These are phyloP conservation scores for Calonectria pteridis DNA, from an alignment of 2,329 filamentous ascomycete genomes.

Conservation along the genomic window DNA sequence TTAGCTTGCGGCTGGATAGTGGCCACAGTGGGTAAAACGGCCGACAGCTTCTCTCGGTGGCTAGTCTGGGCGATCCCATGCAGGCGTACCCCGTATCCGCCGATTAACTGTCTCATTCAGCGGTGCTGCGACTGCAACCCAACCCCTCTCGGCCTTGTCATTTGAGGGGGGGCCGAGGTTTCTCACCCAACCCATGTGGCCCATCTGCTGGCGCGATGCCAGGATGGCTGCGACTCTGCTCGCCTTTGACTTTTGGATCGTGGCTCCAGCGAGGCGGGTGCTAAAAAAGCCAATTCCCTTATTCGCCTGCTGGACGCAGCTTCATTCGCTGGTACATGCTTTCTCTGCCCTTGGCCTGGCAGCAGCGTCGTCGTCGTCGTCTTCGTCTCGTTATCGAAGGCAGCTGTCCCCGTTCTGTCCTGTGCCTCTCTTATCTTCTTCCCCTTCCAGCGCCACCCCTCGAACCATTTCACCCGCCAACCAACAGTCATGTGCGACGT, in stretches of 20 bases:
- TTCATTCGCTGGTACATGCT: not conserved
- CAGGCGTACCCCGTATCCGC: not conserved
- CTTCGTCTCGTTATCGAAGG: not conserved
- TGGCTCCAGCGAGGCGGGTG: not conserved
- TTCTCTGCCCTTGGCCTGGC: not conserved
- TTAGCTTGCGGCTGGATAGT: not conserved
- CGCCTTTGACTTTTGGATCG: not conserved
- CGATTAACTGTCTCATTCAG: constrained; percentile 2
- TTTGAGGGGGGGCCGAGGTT: not conserved
- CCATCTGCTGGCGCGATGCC: not conserved
- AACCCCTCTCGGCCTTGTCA: not conserved
- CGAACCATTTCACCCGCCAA: constrained; percentile 3
- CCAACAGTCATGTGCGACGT: constrained; percentile 1
- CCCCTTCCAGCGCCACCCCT: not conserved
- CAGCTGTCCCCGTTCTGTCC: not conserved
- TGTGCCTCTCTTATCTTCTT: constrained; percentile 17
- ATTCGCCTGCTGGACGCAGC: not conserved
- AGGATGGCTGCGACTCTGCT: not conserved
- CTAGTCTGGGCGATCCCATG: not conserved
- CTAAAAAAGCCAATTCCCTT: not conserved
- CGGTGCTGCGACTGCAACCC: constrained; percentile 4
- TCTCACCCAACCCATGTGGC: not conserved
- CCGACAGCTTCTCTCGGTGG: not conserved
- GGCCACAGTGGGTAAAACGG: not conserved
- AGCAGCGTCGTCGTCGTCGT: not conserved